phyloP scores from a whole-genome alignment of 345 rosid species.

The Zanthoxylum bungeanum region DNA sequence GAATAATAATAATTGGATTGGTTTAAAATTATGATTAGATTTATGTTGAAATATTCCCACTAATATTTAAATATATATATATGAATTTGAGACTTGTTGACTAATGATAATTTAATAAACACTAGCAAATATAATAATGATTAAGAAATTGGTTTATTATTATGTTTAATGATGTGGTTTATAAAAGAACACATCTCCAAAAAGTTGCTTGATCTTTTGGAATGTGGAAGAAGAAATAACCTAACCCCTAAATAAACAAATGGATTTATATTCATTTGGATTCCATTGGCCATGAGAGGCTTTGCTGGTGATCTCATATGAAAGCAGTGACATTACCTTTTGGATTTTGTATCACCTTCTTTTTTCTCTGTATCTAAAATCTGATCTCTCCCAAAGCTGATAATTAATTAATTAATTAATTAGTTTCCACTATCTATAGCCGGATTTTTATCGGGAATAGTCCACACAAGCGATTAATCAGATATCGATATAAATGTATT shows the following conservation, averaged over 20 bases:
- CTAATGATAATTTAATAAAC: background rate
- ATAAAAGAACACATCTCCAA: constrained; percentile 4
- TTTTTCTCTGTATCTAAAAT: background rate
- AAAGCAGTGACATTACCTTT: constrained; percentile 4
- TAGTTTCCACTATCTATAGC: too few relatives aligned
- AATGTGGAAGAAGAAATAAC: constrained; percentile 25
- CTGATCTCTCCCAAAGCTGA: background rate
- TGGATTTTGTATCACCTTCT: constrained; percentile 20
- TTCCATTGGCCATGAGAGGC: background rate
- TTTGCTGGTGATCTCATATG: background rate
- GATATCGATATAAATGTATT: too few relatives aligned
- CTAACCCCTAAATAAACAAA: constrained; percentile 11
- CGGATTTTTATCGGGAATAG: too few relatives aligned
- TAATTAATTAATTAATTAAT: too few relatives aligned
- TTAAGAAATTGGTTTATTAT: background rate
- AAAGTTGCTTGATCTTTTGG: constrained; percentile 8
- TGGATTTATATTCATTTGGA: background rate
- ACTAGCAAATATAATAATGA: background rate
- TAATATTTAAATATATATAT: too few relatives aligned
- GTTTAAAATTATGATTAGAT: too few relatives aligned
- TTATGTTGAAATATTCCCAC: too few relatives aligned
- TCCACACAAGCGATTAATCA: too few relatives aligned
- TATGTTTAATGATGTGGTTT: background rate
- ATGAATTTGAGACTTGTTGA: constrained; percentile 9
- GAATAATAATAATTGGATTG: too few relatives aligned